phyloP scores from a whole-genome alignment of 2,329 filamentous ascomycete species.

The Didymella arachidicola region DNA sequence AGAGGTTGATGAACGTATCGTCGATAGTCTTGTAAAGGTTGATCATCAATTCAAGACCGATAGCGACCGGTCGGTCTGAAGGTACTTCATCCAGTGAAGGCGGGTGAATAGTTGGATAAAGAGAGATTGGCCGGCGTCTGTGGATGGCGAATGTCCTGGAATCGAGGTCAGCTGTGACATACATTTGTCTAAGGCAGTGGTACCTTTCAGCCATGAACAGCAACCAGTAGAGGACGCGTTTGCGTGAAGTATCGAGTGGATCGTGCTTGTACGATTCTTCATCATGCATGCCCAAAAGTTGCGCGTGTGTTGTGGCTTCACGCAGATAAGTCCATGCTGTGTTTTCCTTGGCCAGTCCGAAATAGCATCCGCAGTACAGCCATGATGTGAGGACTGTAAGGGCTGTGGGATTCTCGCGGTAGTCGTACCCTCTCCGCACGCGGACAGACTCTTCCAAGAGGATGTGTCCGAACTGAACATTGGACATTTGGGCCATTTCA shows the following conservation, averaged over 20 bases:
- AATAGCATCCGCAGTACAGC: conserved; percentile 67
- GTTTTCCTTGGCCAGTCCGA: conserved; percentile 67
- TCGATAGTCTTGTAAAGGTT: conserved; percentile 69
- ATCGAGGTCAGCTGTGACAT: conserved; percentile 6
- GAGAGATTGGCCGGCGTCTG: conserved; percentile 68
- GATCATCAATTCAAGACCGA: conserved; percentile 68
- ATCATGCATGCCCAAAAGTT: conserved; percentile 66
- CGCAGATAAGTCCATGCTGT: conserved; percentile 70
- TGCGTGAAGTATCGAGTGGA: conserved; percentile 61
- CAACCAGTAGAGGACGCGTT: conserved; percentile 67
- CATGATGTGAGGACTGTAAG: conserved; percentile 68
- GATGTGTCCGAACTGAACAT: conserved; percentile 59
- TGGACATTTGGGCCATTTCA: conserved; percentile 53
- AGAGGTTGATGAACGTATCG: conserved; percentile 68
- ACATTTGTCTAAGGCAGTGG: neutral
- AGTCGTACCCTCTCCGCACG: conserved; percentile 64
- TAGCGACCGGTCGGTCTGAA: conserved; percentile 63
- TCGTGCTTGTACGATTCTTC: conserved; percentile 63
- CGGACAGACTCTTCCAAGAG: conserved; percentile 67
- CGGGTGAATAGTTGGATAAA: conserved; percentile 66
- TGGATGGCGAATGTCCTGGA: conserved; percentile 69
- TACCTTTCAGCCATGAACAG: conserved; percentile 69
- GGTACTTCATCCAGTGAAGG: conserved; percentile 60
- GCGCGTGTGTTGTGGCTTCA: conserved; percentile 67
- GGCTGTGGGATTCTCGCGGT: conserved; percentile 63